Percentiles rank a stretch among this genome's conserved stretches.
phyloP scores from a whole-genome alignment of 2,329 filamentous ascomycete species.

The Penicillium sp. region DNA sequence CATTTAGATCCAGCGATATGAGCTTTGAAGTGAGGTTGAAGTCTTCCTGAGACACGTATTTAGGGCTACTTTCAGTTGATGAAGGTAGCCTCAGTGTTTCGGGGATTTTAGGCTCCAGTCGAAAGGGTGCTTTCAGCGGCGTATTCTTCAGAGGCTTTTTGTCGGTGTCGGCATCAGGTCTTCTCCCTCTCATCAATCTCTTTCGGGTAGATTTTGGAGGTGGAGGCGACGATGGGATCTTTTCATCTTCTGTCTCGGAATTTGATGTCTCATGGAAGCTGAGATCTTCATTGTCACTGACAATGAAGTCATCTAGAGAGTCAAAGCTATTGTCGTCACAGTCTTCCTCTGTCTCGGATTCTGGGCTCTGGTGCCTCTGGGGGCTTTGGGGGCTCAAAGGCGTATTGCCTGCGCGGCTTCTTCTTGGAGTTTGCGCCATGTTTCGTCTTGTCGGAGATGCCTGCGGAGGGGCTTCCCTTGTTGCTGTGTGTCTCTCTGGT shows the following conservation, averaged over 20 bases:
- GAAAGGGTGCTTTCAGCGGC: slow-evolving; percentile 22
- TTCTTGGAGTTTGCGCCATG: slow-evolving; percentile 16
- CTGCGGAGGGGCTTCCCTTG: slow-evolving; percentile 28
- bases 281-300: slow-evolving; percentile 48
- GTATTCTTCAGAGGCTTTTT: slow-evolving; percentile 19
- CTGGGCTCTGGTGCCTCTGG: slow-evolving; percentile 21
- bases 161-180: slow-evolving; percentile 31
- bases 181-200: slow-evolving; percentile 45
- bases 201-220: slow-evolving; percentile 34
- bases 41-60: slow-evolving; percentile 31
- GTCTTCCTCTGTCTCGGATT: slow-evolving; percentile 35
- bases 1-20: slow-evolving; percentile 29
- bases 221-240: slow-evolving; percentile 26
- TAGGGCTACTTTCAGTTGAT: slow-evolving; percentile 23
- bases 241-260: slow-evolving; percentile 37
- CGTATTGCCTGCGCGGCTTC: slow-evolving; percentile 19
- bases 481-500: slow-evolving; percentile 20
- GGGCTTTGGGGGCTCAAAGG: slow-evolving; percentile 28
- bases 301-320: slow-evolving; percentile 50
- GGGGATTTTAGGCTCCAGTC: slow-evolving; percentile 31
- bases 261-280: slow-evolving; percentile 44
- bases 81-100: slow-evolving; percentile 26
- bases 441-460: slow-evolving; percentile 30
- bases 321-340: slow-evolving; percentile 41
- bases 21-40: slow-evolving; percentile 32